These are phyloP conservation scores for Solanum lycopersicoides DNA, from an alignment of 257 asterid genomes.

Conservation along the genomic window DNA sequence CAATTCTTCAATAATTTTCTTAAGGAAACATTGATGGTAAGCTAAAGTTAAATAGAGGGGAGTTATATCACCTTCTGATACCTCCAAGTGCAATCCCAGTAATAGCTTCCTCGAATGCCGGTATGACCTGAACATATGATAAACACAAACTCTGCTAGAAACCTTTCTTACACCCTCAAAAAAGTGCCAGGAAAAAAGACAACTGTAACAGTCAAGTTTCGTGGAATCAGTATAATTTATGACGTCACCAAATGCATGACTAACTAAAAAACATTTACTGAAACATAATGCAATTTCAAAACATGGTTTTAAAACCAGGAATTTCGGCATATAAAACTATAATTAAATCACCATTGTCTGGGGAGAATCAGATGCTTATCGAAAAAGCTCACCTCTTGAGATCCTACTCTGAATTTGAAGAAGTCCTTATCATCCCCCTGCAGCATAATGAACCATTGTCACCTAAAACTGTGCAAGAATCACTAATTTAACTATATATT, in stretches of 20 bases:
- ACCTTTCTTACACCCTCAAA: background rate
- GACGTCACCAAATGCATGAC: background rate
- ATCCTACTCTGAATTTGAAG: conserved; percentile 84
- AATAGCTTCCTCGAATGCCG: conserved; percentile 94
- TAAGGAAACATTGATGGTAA: background rate
- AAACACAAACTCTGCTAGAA: conserved; percentile 11
- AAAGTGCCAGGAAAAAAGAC: background rate
- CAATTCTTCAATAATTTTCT: background rate
- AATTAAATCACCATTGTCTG: background rate
- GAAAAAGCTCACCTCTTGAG: conserved; percentile 49
- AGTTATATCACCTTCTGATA: conserved; percentile 56
- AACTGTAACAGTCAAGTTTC: background rate
- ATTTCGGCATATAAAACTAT: background rate
- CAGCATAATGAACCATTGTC: conserved; percentile 11
- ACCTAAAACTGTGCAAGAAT: background rate
- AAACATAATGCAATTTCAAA: background rate
- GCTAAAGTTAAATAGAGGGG: background rate
- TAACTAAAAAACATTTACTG: background rate
- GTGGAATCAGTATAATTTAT: background rate
- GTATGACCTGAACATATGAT: conserved; percentile 67
- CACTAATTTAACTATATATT: background rate
- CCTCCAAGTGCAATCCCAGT: conserved; percentile 91
- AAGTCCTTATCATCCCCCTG: conserved; percentile 94
- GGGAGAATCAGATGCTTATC: background rate
- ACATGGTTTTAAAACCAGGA: background rate